These are phyloP conservation scores for Auxenochlorella pyrenoidosa DNA, from an alignment of 139 green algal genomes.

Conservation along the genomic window DNA sequence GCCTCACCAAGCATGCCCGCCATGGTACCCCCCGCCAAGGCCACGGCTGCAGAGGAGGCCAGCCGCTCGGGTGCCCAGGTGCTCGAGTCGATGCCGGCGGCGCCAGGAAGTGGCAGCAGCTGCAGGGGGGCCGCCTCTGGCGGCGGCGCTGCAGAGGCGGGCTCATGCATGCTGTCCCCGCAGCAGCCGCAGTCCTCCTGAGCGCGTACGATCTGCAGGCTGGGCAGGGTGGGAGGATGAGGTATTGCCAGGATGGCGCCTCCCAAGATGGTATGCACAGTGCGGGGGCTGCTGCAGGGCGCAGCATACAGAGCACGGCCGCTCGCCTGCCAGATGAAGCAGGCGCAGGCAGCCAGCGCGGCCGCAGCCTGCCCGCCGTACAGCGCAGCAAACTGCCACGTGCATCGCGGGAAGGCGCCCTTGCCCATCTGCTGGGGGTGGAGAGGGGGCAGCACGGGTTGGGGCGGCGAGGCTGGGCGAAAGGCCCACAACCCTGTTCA, in stretches of 20 bases:
- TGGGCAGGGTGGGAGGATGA: too few relatives aligned
- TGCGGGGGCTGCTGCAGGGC: too few relatives aligned
- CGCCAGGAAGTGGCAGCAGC: not conserved
- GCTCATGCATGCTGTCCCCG: not conserved
- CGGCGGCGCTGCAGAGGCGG: not conserved
- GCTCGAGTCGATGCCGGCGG: not conserved
- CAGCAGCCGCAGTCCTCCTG: not conserved
- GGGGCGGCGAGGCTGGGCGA: too few relatives aligned
- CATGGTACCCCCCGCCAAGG: not conserved
- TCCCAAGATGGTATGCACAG: too few relatives aligned
- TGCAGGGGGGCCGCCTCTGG: not conserved
- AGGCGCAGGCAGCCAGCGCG: not conserved
- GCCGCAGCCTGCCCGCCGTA: not conserved
- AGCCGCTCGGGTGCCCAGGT: not conserved
- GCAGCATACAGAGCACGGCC: not conserved
- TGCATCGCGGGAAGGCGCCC: conserved; percentile 18
- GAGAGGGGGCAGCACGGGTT: not conserved
- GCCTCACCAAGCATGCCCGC: conserved; percentile 34
- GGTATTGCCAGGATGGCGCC: too few relatives aligned
- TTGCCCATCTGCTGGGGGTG: not conserved
- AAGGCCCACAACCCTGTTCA: too few relatives aligned
- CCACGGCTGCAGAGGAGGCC: not conserved
- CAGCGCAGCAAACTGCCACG: not conserved
- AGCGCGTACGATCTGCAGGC: not conserved
- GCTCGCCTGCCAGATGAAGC: conserved; percentile 26